Evolutionary conservation across 768 basidiomycete genomes (phyloP), one percentile per base, ranked within the genome.

Genomic region (Boletus edulis): DNA sequence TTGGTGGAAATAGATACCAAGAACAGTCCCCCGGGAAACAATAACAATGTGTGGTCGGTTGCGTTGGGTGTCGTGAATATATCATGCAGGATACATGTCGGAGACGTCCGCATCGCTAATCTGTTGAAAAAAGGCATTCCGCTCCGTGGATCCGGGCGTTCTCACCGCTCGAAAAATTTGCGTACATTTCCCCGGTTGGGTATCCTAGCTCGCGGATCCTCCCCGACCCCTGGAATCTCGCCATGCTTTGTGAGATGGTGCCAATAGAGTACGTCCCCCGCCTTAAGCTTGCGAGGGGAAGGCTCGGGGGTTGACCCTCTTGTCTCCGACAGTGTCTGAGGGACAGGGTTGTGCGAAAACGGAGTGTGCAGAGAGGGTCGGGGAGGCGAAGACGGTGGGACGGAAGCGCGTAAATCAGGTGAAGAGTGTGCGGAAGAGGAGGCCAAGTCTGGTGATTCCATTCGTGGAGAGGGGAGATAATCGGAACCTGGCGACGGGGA

Each of bases 221-320:
- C 83, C 48, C 68, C 69, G 11, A 87, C 85, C 27, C 80, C 85
- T 39, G 86, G 83, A 55, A 89, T 86, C 69, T 91, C 89, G 13
- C 89, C 89, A 55, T 77, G 80, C 59, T 81, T 82, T 46, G 77
- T 69, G 55, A 91, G 83, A 60, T 90, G 84, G 66, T 91, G 87
- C 89, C 89, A 91, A 64, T 79, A 88, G 17, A 91, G 72, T 11
- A 82, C 65, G 57, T 89, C 86, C 20, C 88, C 88, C 11, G 76
- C 73, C 62, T 72, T 76, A 32, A 86, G 78, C 46, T 69, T 74
- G 53, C 72, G 73, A 37, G 70, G 68, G 52, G 49, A 55, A 38
- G 73, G 51, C 43, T 68, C 69, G 29, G 60, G 55, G 13, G 53
- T 55, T 9, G 52, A 35, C 17, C 49, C 52, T 51, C 62, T 54